These are phyloP conservation scores for Byssochlamys sp. DNA, from an alignment of 2,329 filamentous ascomycete genomes.

Conservation along the genomic window DNA sequence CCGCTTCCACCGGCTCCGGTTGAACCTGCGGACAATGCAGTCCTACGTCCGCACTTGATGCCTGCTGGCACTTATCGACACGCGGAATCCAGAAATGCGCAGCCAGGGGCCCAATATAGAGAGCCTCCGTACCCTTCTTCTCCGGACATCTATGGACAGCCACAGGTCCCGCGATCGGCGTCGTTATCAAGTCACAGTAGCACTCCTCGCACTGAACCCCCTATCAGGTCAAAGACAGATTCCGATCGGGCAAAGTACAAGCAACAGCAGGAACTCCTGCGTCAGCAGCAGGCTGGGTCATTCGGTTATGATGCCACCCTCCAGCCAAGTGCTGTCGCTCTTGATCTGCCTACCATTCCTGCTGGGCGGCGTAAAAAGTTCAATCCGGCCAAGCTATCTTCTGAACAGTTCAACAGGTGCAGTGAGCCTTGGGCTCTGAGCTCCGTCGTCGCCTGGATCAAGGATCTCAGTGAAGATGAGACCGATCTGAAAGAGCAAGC, in stretches of 20 bases:
- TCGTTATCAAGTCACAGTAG: constrained; percentile 75
- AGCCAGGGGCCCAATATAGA: constrained; percentile 27
- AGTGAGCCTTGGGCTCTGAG: constrained; percentile 87
- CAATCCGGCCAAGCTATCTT: constrained; percentile 70
- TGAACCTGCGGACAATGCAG: constrained; percentile 39
- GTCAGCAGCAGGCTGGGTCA: constrained; percentile 40
- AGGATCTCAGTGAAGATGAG: constrained; percentile 81
- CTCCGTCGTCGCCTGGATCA: constrained; percentile 76
- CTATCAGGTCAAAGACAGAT: constrained; percentile 89
- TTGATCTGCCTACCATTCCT: constrained; percentile 78
- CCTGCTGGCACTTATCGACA: constrained; percentile 52
- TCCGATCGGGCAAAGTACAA: constrained; percentile 55
- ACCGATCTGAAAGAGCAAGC: constrained; percentile 75
- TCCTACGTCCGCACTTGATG: constrained; percentile 38
- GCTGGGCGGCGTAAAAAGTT: constrained; percentile 72
- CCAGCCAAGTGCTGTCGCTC: constrained; percentile 45
- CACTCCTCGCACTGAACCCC: constrained; percentile 66
- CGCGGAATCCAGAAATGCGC: constrained; percentile 34
- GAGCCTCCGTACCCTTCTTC: constrained; percentile 27
- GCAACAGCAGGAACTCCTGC: constrained; percentile 45
- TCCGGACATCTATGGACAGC: constrained; percentile 45
- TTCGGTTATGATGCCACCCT: constrained; percentile 44
- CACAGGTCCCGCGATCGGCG: constrained; percentile 59
- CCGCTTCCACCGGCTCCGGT: constrained; percentile 58
- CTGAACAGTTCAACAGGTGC: constrained; percentile 74